phyloP scores from a whole-genome alignment of 2,329 filamentous ascomycete species.

The Cryoendolithus antarcticus region DNA sequence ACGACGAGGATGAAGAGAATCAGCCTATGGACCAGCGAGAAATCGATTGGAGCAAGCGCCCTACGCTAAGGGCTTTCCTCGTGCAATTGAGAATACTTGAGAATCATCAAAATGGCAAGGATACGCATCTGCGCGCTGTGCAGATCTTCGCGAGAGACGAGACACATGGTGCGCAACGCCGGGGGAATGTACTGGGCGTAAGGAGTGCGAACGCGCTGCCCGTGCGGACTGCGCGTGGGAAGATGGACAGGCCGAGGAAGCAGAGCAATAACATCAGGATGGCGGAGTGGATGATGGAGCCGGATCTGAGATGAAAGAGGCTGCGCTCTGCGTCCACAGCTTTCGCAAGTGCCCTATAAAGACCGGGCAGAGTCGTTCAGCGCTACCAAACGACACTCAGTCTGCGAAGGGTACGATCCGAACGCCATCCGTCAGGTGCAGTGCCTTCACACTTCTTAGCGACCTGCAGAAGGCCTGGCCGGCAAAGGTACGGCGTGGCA shows the following conservation, averaged over 20 bases:
- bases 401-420: background rate
- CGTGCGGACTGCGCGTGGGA: conserved; percentile 2
- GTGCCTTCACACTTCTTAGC: background rate
- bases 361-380: background rate
- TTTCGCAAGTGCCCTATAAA: background rate
- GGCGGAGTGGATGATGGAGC: conserved; percentile 24
- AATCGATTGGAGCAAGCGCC: conserved; percentile 44
- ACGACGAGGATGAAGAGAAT: conserved; percentile 18
- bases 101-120: conserved; percentile 98
- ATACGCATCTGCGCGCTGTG: conserved; percentile 89
- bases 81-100: conserved; percentile 84
- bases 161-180: conserved; percentile 8
- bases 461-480: background rate
- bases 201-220: conserved; percentile 4
- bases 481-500: background rate
- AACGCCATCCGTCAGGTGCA: background rate
- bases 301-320: conserved; percentile 21
- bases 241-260: conserved; percentile 9
- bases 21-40: conserved; percentile 19
- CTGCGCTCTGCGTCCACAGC: background rate
- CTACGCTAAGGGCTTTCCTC: conserved; percentile 76
- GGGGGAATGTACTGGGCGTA: conserved; percentile 1
- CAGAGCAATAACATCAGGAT: conserved; percentile 20
- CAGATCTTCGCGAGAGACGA: conserved; percentile 59
- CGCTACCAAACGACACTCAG: background rate